Conservation (phyloP, 805 yeast genomes). For the Sugiyamaella boreocaroliniensis region DNA sequence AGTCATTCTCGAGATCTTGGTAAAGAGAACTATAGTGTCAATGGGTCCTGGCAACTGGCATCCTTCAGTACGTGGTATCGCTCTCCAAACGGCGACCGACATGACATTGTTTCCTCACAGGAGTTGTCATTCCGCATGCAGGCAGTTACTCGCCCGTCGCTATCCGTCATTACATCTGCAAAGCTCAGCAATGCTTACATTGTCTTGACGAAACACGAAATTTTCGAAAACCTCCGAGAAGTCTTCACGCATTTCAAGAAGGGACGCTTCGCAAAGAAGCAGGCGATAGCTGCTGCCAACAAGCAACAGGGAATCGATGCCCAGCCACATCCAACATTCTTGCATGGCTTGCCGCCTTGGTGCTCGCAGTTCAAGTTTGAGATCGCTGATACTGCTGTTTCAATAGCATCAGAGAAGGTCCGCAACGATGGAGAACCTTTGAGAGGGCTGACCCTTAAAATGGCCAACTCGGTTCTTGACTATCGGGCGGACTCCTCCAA, state of each 20-base stretch:
- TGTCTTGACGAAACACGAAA: constrained; percentile 27
- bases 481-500: constrained; percentile 11
- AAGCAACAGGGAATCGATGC: constrained; percentile 1
- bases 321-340: constrained; percentile 1
- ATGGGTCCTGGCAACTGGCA: constrained; percentile 21
- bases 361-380: constrained; percentile 24
- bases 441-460: constrained; percentile 20
- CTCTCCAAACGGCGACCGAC: constrained; percentile 22
- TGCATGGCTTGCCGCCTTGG: constrained; percentile 25
- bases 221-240: constrained; percentile 28
- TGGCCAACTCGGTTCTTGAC: constrained; percentile 16
- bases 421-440: constrained; percentile 8
- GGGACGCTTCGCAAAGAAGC: neutral
- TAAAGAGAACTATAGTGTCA: constrained; percentile 20
- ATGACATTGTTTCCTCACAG: constrained; percentile 26
- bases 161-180: constrained; percentile 23
- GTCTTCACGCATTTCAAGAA: constrained; percentile 9
- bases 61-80: constrained; percentile 28
- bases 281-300: neutral
- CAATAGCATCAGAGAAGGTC: constrained; percentile 17
- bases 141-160: constrained; percentile 26
- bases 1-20: constrained; percentile 20
- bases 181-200: constrained; percentile 24
- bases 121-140: constrained; percentile 16
- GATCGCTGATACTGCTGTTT: constrained; percentile 23